Evolutionary conservation across 129 eudicot genomes (phyloP).

Genomic region (Oenanthe sinensis): DNA sequence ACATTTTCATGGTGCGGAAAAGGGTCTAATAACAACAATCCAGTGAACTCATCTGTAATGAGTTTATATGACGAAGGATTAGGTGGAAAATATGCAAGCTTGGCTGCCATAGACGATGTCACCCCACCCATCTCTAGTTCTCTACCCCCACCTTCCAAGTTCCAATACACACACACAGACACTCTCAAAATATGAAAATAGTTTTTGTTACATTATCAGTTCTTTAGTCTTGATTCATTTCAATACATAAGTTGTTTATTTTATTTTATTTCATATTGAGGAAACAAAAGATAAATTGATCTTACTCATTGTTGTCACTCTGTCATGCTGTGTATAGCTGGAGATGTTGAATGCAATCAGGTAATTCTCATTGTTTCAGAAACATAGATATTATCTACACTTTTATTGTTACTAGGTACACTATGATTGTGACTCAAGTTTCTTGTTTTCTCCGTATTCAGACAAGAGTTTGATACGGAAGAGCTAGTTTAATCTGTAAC

Average conservation of each 20-base stretch:
- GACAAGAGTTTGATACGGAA: background rate
- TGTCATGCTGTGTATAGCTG: background rate
- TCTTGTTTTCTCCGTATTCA: background rate
- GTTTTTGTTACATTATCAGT: background rate
- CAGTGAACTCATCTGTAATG: conserved; percentile 48
- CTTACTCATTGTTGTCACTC: too few relatives aligned
- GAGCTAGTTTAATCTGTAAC: background rate
- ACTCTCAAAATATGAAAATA: background rate
- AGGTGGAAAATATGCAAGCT: conserved; percentile 85
- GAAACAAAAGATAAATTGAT: background rate
- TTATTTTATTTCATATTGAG: too few relatives aligned
- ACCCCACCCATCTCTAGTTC: conserved; percentile 64
- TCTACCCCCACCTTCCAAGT: background rate
- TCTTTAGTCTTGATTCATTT: background rate
- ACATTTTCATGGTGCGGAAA: conserved; percentile 71
- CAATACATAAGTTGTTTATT: too few relatives aligned
- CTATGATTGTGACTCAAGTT: background rate
- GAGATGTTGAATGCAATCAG: background rate
- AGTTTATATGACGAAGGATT: conserved; percentile 73
- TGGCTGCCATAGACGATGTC: conserved; percentile 93
- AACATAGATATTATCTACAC: background rate
- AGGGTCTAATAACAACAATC: conserved; percentile 38
- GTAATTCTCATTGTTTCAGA: background rate
- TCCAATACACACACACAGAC: background rate
- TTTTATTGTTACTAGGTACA: background rate